Evolutionary conservation across 106 monocot species (phyloP).

Genomic region (Phalaenopsis aphrodite): DNA sequence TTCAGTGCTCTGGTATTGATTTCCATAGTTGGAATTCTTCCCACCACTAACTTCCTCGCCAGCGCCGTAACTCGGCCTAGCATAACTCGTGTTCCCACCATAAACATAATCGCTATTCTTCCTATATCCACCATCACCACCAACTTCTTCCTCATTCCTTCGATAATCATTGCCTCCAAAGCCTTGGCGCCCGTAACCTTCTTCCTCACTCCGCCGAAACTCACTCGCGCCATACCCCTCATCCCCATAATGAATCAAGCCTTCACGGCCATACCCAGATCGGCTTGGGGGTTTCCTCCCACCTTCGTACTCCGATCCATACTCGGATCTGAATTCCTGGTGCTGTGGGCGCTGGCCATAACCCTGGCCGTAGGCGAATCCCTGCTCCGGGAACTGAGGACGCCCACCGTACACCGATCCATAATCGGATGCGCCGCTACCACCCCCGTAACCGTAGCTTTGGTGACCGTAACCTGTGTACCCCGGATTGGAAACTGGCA

Average conservation of each 20-base stretch:
- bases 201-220: background rate
- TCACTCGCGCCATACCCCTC: conserved; percentile 10
- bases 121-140: conserved; percentile 13
- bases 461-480: background rate
- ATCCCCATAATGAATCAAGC: background rate
- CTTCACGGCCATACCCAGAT: background rate
- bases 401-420: conserved; percentile 17
- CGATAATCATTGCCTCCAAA: conserved; percentile 15
- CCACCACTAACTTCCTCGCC: conserved; percentile 4
- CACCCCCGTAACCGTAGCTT: background rate
- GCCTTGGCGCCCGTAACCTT: conserved; percentile 2
- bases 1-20: background rate
- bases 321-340: background rate
- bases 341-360: background rate
- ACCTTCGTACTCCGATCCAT: conserved; percentile 18
- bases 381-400: background rate
- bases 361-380: background rate
- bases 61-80: conserved; percentile 9
- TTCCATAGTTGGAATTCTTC: conserved; percentile 18
- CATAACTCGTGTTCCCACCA: conserved; percentile 17
- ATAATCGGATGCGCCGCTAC: conserved; percentile 12
- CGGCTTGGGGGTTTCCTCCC: background rate
- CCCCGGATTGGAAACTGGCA: background rate
- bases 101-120: conserved; percentile 20
- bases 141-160: conserved; percentile 9